Evolutionary conservation across 768 basidiomycete species (phyloP).

Genomic region (Collybia nuda): DNA sequence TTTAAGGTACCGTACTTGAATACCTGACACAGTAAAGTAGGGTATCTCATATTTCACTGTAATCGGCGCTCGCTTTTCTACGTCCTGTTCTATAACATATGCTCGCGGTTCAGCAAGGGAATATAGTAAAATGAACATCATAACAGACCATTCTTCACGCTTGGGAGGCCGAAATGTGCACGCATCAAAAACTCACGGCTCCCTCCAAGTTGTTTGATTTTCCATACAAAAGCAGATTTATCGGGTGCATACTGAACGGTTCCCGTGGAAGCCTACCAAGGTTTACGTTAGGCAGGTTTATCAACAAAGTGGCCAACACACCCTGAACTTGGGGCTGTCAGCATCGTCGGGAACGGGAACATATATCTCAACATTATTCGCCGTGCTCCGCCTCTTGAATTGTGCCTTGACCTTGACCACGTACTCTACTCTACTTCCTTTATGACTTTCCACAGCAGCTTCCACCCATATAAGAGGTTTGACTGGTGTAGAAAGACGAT

Average conservation of each 20-base stretch:
- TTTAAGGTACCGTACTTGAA: constrained; percentile 97
- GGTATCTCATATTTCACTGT: constrained; percentile 98
- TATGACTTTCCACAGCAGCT: constrained; percentile 92
- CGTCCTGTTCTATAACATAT: constrained; percentile 56
- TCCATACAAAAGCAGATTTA: constrained; percentile 98
- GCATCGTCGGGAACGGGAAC: constrained; percentile 99
- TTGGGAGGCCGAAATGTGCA: constrained; percentile 95
- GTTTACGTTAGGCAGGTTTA: not conserved
- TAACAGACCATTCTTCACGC: constrained; percentile 83
- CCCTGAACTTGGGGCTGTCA: constrained; percentile 95
- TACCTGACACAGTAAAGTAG: constrained; percentile 96
- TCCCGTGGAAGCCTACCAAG: constrained; percentile 82
- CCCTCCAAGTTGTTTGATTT: constrained; percentile 97
- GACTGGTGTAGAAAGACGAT: constrained; percentile 93
- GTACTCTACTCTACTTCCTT: constrained; percentile 91
- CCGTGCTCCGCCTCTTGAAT: constrained; percentile 94
- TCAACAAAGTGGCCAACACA: constrained; percentile 33
- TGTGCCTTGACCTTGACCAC: constrained; percentile 96
- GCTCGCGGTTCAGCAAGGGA: not conserved
- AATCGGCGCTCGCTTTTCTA: constrained; percentile 90
- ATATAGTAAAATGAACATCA: not conserved
- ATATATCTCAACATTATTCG: constrained; percentile 98
- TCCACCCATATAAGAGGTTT: constrained; percentile 99
- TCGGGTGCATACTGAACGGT: constrained; percentile 97
- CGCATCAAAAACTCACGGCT: constrained; percentile 97